Evolutionary conservation across 805 yeast genomes (phyloP).

Genomic region (Lachancea sp.): DNA sequence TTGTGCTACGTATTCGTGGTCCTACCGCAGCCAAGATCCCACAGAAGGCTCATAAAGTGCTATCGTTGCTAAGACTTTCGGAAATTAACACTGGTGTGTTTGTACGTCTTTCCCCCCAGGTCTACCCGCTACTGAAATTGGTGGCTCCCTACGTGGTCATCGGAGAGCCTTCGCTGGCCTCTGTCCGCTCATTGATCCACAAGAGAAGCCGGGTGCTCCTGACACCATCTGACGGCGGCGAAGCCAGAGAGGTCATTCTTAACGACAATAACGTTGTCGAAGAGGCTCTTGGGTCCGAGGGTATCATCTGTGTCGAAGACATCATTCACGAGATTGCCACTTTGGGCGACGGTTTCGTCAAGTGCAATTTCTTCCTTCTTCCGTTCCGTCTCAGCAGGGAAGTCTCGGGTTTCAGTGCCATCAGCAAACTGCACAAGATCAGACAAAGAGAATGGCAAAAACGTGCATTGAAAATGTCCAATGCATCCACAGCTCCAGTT

Average conservation of each 20-base stretch:
- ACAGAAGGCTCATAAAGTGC: conserved; percentile 51
- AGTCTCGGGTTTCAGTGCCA: conserved; percentile 67
- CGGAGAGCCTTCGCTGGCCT: conserved; percentile 67
- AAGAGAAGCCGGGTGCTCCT: conserved; percentile 61
- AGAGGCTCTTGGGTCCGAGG: conserved; percentile 61
- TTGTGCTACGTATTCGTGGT: conserved; percentile 62
- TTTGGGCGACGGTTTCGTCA: conserved; percentile 59
- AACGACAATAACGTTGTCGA: conserved; percentile 74
- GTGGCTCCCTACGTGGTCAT: conserved; percentile 67
- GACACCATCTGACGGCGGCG: conserved; percentile 30
- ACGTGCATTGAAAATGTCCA: conserved; percentile 39
- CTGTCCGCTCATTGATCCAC: conserved; percentile 67
- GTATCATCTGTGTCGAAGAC: conserved; percentile 76
- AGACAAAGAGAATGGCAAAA: conserved; percentile 47
- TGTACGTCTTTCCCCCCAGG: conserved; percentile 52
- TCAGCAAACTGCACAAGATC: conserved; percentile 59
- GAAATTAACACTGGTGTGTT: conserved; percentile 65
- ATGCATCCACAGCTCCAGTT: conserved; percentile 59
- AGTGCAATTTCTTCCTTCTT: conserved; percentile 52
- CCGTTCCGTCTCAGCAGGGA: conserved; percentile 69
- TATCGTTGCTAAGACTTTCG: conserved; percentile 53
- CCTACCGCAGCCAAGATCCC: conserved; percentile 63
- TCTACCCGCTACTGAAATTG: conserved; percentile 57
- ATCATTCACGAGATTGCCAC: conserved; percentile 62
- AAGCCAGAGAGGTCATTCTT: conserved; percentile 41